Evolutionary conservation across 2,329 filamentous ascomycete genomes (phyloP).

Genomic region (Karstenula rhodostoma): DNA sequence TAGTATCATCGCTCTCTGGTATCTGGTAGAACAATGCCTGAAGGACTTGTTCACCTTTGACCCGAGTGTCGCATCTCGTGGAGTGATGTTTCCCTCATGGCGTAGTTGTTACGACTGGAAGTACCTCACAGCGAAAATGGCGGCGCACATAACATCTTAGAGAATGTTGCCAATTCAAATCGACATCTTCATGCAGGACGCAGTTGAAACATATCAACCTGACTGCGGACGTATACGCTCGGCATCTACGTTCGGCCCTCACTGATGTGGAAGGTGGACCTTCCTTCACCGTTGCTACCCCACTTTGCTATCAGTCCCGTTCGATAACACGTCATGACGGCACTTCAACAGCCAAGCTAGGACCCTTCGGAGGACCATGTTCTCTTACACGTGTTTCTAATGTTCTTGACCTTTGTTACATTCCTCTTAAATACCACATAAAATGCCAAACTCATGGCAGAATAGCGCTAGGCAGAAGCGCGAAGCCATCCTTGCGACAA

Average conservation of each 20-base stretch:
- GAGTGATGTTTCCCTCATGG: no score
- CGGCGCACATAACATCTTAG: no score
- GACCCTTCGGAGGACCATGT: no score
- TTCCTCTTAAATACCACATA: constrained; percentile 14
- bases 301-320: constrained; percentile 8
- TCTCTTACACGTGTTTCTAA: not conserved
- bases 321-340: constrained; percentile 9
- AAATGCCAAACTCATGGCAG: constrained; percentile 56
- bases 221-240: not conserved
- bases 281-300: not conserved
- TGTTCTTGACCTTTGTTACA: not conserved
- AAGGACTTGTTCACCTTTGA: no score
- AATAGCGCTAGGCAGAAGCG: constrained; percentile 61
- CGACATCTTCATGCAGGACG: no score
- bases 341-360: not conserved
- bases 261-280: constrained; percentile 9
- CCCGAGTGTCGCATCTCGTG: no score
- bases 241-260: not conserved
- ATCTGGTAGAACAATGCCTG: no score
- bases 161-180: no score
- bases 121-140: no score
- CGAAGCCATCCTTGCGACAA: constrained; percentile 60
- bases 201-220: not conserved
- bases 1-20: no score
- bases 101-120: no score